These are phyloP conservation scores for Pugionium cornutum DNA, from an alignment of 345 rosid genomes.

Conservation along the genomic window DNA sequence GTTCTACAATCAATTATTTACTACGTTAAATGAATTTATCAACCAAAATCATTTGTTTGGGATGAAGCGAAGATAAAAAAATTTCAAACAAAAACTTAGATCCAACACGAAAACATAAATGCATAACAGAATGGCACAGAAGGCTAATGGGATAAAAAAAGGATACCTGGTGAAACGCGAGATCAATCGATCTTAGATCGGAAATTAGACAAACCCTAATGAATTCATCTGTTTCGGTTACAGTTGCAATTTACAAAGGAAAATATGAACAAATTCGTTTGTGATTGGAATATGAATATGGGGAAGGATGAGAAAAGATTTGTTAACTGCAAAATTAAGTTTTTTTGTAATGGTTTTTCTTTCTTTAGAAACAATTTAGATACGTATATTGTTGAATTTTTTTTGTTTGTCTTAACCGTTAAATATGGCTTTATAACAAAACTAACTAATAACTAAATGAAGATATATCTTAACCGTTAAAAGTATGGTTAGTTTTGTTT, in stretches of 20 bases:
- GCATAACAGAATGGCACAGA: conserved; percentile 8
- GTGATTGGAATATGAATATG: neutral
- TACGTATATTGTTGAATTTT: neutral
- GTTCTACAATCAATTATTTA: no score
- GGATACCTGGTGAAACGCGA: conserved; percentile 30
- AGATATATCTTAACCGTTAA: no score
- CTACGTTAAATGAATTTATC: no score
- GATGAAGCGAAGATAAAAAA: conserved; percentile 6
- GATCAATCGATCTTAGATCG: conserved; percentile 15
- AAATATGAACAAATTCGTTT: neutral
- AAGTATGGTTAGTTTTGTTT: no score
- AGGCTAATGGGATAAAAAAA: neutral
- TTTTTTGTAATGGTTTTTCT: neutral
- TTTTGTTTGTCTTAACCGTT: neutral
- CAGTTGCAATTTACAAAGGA: conserved; percentile 19
- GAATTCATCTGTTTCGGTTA: neutral
- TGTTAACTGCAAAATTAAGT: neutral
- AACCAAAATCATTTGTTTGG: neutral
- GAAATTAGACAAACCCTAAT: conserved; percentile 9
- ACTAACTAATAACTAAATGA: neutral
- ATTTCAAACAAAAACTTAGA: neutral
- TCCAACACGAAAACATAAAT: neutral
- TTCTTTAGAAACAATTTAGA: conserved; percentile 12
- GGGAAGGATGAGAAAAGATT: no score
- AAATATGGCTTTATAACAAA: neutral